phyloP scores from a whole-genome alignment of 2,329 filamentous ascomycete genomes.

The Plectosphaerella plurivora region DNA sequence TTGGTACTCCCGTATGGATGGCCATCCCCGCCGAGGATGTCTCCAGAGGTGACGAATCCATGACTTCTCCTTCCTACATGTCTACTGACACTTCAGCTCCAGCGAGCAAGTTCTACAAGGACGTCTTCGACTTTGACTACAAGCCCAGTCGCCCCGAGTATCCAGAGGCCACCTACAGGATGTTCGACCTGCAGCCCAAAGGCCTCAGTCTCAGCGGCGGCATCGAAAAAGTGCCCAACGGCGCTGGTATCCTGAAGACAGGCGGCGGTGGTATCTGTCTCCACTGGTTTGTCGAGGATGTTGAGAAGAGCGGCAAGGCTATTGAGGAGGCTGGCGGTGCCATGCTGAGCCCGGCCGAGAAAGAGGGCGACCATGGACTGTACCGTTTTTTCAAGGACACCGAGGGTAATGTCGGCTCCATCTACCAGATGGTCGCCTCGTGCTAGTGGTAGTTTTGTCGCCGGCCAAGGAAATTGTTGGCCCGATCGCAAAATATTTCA shows the following conservation, averaged over 20 bases:
- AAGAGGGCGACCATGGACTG: conserved; percentile 19
- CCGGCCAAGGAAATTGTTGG: not conserved
- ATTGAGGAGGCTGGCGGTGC: conserved; percentile 23
- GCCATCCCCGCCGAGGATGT: conserved; percentile 21
- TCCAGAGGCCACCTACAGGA: conserved; percentile 11
- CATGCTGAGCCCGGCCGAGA: conserved; percentile 19
- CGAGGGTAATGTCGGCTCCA: conserved; percentile 22
- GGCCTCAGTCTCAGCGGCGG: conserved; percentile 20
- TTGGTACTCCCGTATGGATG: conserved; percentile 22
- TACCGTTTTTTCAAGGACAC: conserved; percentile 25
- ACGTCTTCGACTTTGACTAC: conserved; percentile 21
- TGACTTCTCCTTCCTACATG: not conserved
- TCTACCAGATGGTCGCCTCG: conserved; percentile 19
- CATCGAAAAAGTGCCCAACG: conserved; percentile 20
- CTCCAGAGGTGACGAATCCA: conserved; percentile 14
- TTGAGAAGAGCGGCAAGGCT: conserved; percentile 16
- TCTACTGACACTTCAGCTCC: not conserved
- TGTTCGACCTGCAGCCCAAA: conserved; percentile 23
- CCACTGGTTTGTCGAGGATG: conserved; percentile 23
- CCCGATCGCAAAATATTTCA: too few species aligned
- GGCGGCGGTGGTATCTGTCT: conserved; percentile 21
- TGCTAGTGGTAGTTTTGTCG: not conserved
- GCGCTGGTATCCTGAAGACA: conserved; percentile 15
- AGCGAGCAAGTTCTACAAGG: conserved; percentile 22
- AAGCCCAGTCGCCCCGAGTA: conserved; percentile 9